phyloP scores from a whole-genome alignment of 768 basidiomycete genomes.

The Kwoniella pini region DNA sequence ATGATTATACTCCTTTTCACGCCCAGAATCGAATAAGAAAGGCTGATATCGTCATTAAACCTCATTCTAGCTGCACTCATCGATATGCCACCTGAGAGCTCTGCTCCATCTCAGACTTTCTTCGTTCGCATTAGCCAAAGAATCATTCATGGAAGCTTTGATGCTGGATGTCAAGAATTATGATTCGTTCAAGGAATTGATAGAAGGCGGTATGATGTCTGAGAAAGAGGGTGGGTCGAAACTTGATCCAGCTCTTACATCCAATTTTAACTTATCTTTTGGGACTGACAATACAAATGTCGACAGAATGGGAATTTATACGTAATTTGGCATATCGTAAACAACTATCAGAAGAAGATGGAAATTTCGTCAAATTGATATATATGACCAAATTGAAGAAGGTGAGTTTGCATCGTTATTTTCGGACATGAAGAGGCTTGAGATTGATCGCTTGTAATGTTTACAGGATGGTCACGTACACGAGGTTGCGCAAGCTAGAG shows the following conservation, averaged over 20 bases:
- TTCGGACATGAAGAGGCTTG: background rate
- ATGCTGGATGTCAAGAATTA: conserved; percentile 95
- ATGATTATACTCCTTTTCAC: background rate
- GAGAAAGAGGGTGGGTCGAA: conserved; percentile 77
- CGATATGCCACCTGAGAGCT: conserved; percentile 93
- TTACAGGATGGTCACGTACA: conserved; percentile 70
- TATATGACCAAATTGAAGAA: conserved; percentile 90
- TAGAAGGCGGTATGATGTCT: conserved; percentile 93
- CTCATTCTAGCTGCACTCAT: conserved; percentile 77
- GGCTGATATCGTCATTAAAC: conserved; percentile 1
- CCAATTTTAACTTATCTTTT: background rate
- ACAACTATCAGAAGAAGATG: conserved; percentile 78
- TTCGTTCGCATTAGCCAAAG: conserved; percentile 84
- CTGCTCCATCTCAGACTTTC: conserved; percentile 91
- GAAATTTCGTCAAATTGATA: conserved; percentile 86
- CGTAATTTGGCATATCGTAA: conserved; percentile 76
- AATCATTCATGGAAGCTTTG: conserved; percentile 93
- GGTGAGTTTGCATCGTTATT: conserved; percentile 42
- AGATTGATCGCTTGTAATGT: background rate
- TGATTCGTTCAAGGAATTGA: conserved; percentile 86
- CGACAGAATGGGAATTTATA: conserved; percentile 94
- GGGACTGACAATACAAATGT: background rate
- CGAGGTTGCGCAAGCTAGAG: conserved; percentile 78
- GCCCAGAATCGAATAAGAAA: background rate
- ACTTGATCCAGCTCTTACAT: background rate